Percentiles rank a stretch among this genome's conserved stretches.
Evolutionary conservation across 352 stramenopile species (phyloP).

Genomic region (Peronospora destructor): DNA sequence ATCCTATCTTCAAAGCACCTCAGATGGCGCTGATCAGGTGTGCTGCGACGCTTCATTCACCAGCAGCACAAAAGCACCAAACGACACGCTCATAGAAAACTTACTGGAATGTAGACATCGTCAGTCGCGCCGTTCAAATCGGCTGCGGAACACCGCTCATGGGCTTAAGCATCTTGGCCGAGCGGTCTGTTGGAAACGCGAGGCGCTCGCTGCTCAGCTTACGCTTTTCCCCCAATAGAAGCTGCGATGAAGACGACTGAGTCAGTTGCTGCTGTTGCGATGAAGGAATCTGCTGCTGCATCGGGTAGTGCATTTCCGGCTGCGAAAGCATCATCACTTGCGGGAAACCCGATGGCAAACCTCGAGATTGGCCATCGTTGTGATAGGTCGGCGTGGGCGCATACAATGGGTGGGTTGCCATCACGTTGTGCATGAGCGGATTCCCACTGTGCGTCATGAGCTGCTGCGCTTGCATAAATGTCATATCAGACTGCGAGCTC

Average conservation of each 20-base stretch:
- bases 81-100: constrained; percentile 23
- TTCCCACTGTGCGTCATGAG: constrained; percentile 30
- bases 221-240: constrained; percentile 36
- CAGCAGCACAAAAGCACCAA: constrained; percentile 13
- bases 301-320: constrained; percentile 31
- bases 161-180: constrained; percentile 38
- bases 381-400: constrained; percentile 14
- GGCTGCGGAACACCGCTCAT: constrained; percentile 31
- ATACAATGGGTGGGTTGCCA: constrained; percentile 33
- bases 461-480: constrained; percentile 23
- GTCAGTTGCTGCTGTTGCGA: constrained; percentile 12
- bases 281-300: constrained; percentile 20
- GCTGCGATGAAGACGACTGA: constrained; percentile 2
- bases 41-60: constrained; percentile 5
- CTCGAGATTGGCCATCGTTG: constrained; percentile 31
- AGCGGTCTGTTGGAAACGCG: constrained; percentile 28
- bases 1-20: constrained; percentile 27
- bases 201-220: constrained; percentile 43
- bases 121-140: constrained; percentile 22
- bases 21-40: constrained; percentile 12
- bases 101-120: constrained; percentile 20
- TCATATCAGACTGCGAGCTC: constrained; percentile 27
- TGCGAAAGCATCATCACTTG: constrained; percentile 41
- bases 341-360: constrained; percentile 43
- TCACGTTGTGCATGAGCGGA: constrained; percentile 27